Conservation (phyloP, 495 filamentous ascomycete genomes). For the Xylaria curta region DNA sequence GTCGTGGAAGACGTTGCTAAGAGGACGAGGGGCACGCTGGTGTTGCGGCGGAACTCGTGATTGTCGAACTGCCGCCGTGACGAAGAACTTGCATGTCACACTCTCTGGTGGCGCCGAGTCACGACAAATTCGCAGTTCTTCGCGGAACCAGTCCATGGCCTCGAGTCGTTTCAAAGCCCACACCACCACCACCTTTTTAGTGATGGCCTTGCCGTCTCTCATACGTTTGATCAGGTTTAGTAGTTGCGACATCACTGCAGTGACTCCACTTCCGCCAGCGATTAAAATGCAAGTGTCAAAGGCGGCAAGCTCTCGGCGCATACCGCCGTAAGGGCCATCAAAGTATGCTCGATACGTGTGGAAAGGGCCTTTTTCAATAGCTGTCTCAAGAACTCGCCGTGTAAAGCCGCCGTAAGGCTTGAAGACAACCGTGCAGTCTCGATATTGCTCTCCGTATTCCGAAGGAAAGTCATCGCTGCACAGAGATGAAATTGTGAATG, state of each 20-base stretch:
- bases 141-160: constrained; percentile 97
- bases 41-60: constrained; percentile 41
- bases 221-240: constrained; percentile 93
- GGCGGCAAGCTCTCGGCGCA: constrained; percentile 87
- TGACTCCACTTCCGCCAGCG: constrained; percentile 93
- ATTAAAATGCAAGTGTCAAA: constrained; percentile 94
- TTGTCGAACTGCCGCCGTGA: constrained; percentile 74
- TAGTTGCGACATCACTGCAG: constrained; percentile 87
- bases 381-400: constrained; percentile 74
- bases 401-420: constrained; percentile 92
- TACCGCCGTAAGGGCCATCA: constrained; percentile 93
- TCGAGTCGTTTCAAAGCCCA: constrained; percentile 91
- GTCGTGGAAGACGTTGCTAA: constrained; percentile 77
- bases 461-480: constrained; percentile 86
- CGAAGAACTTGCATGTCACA: constrained; percentile 92
- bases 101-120: constrained; percentile 82
- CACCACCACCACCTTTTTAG: constrained; percentile 84
- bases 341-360: constrained; percentile 88
- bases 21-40: constrained; percentile 61
- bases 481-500: constrained; percentile 92
- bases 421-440: constrained; percentile 90
- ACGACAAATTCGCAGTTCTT: constrained; percentile 88
- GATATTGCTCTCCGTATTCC: constrained; percentile 81
- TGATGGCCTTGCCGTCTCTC: constrained; percentile 90
- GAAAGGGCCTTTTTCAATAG: constrained; percentile 80